Evolutionary conservation across 2,329 filamentous ascomycete genomes (phyloP), one percentile per base, ranked within the genome.

Genomic region (Ceratocystis colombiana): DNA sequence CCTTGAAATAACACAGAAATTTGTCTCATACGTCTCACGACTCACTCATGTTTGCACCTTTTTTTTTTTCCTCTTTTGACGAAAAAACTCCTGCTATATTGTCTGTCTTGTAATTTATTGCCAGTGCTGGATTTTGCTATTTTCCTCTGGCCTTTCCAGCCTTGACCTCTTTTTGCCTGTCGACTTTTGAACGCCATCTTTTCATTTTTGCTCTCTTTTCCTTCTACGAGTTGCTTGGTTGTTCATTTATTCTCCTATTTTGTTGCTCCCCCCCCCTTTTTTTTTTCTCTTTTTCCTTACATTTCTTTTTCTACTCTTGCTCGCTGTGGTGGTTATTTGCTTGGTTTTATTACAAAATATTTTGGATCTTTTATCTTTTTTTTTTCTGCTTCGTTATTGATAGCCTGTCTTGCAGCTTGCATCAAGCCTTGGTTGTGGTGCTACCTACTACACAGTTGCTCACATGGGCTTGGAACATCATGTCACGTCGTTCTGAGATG

Each of bases 371-470:
- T 20, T 15, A 12, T 44, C 33, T 61, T 20, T 61, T 17, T 61
- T 63, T 28, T 64, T 53, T 25, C 46, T 45, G 50, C 33, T 50
- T 63, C 44, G 37, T 57, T 48, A 48, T 66, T 62, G 55, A 17
- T 50, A 7, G 22, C 25, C 61, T 50, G 5, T 33, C 22, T 33
- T 7, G 50, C 17, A 15, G 30, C 30, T 64, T 46, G 12, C 12
- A 25, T 20, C 30, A 44, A 8, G 33, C 22, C 12, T 59, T 59
- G 20, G 28, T 20, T 59, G 46, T 22, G 46, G 17, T 22, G 46
- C 46, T n/a, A 12, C 37, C 0, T 41, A 12, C 37, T 41, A 41
- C 12, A 41, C 37, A 12, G 10, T 12, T 41, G 37, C 37, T 41
- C 37, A 41, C 3, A 41, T 41, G 37, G 37, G 37, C 10, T 41